Conservation (phyloP, 2,329 filamentous ascomycete species). For the Alternaria longipes region DNA sequence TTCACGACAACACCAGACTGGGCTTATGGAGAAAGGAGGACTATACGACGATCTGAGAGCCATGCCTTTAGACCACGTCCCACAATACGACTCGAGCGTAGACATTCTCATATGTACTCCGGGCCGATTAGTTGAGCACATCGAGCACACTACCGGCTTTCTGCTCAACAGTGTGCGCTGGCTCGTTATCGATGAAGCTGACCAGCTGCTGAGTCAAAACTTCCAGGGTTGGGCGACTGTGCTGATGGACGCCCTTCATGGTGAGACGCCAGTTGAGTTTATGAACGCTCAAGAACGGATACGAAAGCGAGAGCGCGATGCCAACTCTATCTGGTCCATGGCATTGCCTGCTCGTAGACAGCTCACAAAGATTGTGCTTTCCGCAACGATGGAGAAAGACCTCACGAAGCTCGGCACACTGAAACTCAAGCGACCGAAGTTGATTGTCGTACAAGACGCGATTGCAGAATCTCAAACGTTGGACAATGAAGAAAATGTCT, state of each 20-base stretch:
- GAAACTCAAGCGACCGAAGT: conserved; percentile 74
- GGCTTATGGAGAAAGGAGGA: conserved; percentile 49
- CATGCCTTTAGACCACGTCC: conserved; percentile 69
- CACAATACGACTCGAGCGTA: conserved; percentile 73
- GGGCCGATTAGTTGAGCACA: conserved; percentile 89
- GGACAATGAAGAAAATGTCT: conserved; percentile 49
- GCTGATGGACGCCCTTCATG: conserved; percentile 68
- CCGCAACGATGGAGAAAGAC: conserved; percentile 91
- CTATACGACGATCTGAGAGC: conserved; percentile 51
- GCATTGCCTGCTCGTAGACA: conserved; percentile 46
- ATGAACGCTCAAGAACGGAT: conserved; percentile 64
- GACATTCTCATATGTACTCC: conserved; percentile 93
- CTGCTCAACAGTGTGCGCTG: conserved; percentile 80
- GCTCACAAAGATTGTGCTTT: conserved; percentile 84
- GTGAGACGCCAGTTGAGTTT: conserved; percentile 57
- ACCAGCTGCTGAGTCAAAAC: conserved; percentile 88
- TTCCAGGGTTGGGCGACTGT: conserved; percentile 89
- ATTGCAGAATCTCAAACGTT: conserved; percentile 31
- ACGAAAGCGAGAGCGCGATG: conserved; percentile 54
- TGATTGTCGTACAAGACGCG: conserved; percentile 76
- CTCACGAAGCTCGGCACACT: conserved; percentile 80
- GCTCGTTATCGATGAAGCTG: conserved; percentile 93
- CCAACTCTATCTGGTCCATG: conserved; percentile 45
- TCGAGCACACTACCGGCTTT: conserved; percentile 85
- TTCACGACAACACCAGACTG: conserved; percentile 38